Base-by-base conservation (phyloP, 2,329 filamentous ascomycete species). In the Tympanopsis confertula region DNA sequence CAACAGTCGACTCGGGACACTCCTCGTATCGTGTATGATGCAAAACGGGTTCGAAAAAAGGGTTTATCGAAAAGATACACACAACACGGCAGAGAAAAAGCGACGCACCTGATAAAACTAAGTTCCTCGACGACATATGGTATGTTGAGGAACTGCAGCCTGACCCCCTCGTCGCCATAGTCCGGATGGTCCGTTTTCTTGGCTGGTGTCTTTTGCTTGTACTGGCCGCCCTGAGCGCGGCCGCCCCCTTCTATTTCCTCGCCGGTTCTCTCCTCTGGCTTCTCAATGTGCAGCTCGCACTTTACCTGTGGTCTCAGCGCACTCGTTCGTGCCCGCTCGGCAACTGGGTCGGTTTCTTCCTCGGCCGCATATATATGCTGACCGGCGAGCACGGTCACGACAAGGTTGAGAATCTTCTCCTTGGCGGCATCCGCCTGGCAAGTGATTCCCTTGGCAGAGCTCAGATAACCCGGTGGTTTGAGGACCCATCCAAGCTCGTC, bases 401-500 rank as follows among this genome's bases (percentile, higher is more conserved):
- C 68, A 5, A 94, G 64, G 46, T 82, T 71, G 20, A 94, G 58
- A 1, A 63, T 75, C 40, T 63, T 65, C 30, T 67, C 66, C 3
- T 59, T 52, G 3, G 69, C 59, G 1, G 63, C 64, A 18, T 66
- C 58, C 32, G 62, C 61, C 39, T 71, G 64, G 4, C 58, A 58
- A 17, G 55, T 50, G 13, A 51, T 49, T n/a, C 39, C 40, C 41
- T 64, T 58, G 14, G 58, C 53, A n/a, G n/a, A 28, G 45, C 64
- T 66, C 41, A 77, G 79, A 55, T 87, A 91, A 13, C 81, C 81
- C 20, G 69, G 55, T 1, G 88, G 87, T 58, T 95, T 95, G 43
- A 91, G 67, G 2, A 88, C 76, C 84, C 86, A 95, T 29, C 89
- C 88, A 30, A 74, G 65, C 37, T 84, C 82, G 7, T 78, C 84